These are phyloP conservation scores for Candida awuae DNA, from an alignment of 805 yeast genomes.

Conservation along the genomic window DNA sequence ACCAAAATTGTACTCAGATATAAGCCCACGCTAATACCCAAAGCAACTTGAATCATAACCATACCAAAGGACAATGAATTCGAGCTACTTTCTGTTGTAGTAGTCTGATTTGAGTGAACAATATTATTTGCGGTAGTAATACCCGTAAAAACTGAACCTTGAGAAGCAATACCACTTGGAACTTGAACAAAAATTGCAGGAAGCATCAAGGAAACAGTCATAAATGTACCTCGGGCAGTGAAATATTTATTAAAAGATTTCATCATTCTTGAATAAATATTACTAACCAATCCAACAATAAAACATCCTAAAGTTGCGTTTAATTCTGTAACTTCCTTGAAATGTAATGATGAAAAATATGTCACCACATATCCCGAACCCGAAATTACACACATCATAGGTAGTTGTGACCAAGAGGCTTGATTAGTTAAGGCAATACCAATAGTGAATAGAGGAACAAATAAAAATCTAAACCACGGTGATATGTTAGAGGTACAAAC, in stretches of 20 bases:
- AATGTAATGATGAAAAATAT: slow-evolving; percentile 69
- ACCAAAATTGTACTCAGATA: slow-evolving; percentile 86
- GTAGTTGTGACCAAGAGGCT: slow-evolving; percentile 74
- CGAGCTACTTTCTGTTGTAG: slow-evolving; percentile 19
- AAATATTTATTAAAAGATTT: slow-evolving; percentile 44
- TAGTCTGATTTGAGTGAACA: slow-evolving; percentile 32
- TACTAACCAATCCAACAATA: slow-evolving; percentile 81
- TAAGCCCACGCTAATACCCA: slow-evolving; percentile 90
- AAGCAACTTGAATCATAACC: slow-evolving; percentile 86
- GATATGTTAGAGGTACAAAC: slow-evolving; percentile 48
- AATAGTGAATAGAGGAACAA: slow-evolving; percentile 68
- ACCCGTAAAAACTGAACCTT: slow-evolving; percentile 78
- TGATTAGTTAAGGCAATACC: slow-evolving; percentile 70
- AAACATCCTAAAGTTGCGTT: slow-evolving; percentile 89
- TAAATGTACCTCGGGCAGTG: slow-evolving; percentile 24
- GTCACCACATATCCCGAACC: slow-evolving; percentile 76
- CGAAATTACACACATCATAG: slow-evolving; percentile 73
- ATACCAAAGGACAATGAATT: slow-evolving; percentile 52
- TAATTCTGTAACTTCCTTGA: slow-evolving; percentile 57
- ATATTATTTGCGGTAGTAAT: slow-evolving; percentile 65
- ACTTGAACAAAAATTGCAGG: slow-evolving; percentile 95
- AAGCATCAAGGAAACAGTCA: slow-evolving; percentile 92
- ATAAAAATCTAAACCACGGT: slow-evolving; percentile 55
- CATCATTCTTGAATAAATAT: slow-evolving; percentile 77
- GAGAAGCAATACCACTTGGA: slow-evolving; percentile 91